Conservation (phyloP, 805 yeast species). For the Starmerella geochares region DNA sequence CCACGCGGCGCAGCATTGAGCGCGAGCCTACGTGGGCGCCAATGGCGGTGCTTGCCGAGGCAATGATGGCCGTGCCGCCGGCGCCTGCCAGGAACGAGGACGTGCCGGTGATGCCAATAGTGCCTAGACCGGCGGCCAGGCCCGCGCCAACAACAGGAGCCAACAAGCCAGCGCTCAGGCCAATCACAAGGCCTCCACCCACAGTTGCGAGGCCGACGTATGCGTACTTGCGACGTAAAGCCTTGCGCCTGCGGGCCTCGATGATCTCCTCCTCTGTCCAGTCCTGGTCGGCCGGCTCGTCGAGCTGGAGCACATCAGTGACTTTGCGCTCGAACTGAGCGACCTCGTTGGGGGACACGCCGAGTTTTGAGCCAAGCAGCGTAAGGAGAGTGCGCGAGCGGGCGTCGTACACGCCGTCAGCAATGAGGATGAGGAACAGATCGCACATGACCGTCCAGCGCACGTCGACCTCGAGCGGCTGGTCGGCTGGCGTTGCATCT, state of each 20-base stretch:
- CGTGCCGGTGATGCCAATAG: slow-evolving; percentile 92
- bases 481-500: neutral
- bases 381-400: slow-evolving; percentile 74
- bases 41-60: slow-evolving; percentile 79
- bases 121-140: slow-evolving; percentile 89
- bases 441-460: slow-evolving; percentile 94
- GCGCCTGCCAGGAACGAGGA: slow-evolving; percentile 87
- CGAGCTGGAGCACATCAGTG: slow-evolving; percentile 82
- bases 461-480: slow-evolving; percentile 51
- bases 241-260: slow-evolving; percentile 57
- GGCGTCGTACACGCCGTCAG: slow-evolving; percentile 80
- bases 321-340: slow-evolving; percentile 83
- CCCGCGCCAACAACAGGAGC: slow-evolving; percentile 99
- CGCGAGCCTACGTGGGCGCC: slow-evolving; percentile 82
- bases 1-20: slow-evolving; percentile 80
- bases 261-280: slow-evolving; percentile 66
- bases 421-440: slow-evolving; percentile 63
- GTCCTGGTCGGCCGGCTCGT: slow-evolving; percentile 65
- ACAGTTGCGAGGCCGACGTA: slow-evolving; percentile 91
- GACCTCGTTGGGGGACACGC: slow-evolving; percentile 55
- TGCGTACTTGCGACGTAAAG: slow-evolving; percentile 57
- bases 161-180: slow-evolving; percentile 84
- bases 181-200: slow-evolving; percentile 91
- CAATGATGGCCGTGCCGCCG: slow-evolving; percentile 90
- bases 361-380: slow-evolving; percentile 53